Base-by-base conservation (phyloP, 768 basidiomycete species). In the Auriscalpium orientale region DNA sequence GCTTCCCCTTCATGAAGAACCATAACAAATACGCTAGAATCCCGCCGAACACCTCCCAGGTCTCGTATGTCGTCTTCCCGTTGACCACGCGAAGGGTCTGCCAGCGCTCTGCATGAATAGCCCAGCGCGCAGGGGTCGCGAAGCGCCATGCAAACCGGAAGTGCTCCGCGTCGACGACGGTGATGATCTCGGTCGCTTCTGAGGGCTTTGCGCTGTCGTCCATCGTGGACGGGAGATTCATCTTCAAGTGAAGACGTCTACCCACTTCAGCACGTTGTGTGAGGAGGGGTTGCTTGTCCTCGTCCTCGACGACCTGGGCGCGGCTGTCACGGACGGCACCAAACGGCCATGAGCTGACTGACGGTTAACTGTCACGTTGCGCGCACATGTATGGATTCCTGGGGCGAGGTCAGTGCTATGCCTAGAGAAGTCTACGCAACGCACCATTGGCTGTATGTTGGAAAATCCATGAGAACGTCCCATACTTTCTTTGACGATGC, bases 331-430 rank as follows among this genome's bases (percentile, higher is more conserved):
- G 38, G 22, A 56, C 20, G 33, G 15, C 16, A 20, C n/a, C 18
- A 22, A 46, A 18, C 13, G n/a, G 10, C 7, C 16, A 9, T 4
- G 49, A 38, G 7, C 38, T 13, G 7, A 20, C 22, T 16, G 49
- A 21, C 20, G 55, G 28, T 21, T 12, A 16, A 48, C 8, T 18
- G 37, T 21, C 16, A 70, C 79, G 33, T 70, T 51, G 51, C 28
- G 18, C 49, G 11, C 36, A 84, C 85, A 81, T 77, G 54, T 85
- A 87, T 6, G 84, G 75, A 61, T 87, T 87, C 85, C 85, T 87
- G 57, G n/a, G 47, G 11, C 28, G 49, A 28, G 28, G 10, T 48
- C 21, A 40, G 9, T 36, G 36, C 49, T 3, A 40, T n/a, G 4
- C 4, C 22, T 35, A 22, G 1, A 18, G 37, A 34, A 34, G 38